phyloP scores from a whole-genome alignment of 2,329 filamentous ascomycete species.

The Claviceps lovelessii region DNA sequence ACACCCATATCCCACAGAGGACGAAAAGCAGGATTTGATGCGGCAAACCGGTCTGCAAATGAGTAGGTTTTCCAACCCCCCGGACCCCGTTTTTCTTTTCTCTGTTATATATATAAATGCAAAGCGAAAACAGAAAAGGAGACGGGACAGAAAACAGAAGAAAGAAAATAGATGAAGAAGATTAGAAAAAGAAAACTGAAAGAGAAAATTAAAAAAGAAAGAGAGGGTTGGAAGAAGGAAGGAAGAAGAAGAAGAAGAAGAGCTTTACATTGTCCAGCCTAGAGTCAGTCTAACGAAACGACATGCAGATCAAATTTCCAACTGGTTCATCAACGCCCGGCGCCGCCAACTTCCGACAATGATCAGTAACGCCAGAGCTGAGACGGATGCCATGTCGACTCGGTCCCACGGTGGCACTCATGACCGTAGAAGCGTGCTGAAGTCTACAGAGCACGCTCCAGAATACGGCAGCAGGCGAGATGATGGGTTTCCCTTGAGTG shows the following conservation, averaged over 20 bases:
- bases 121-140: too few relatives aligned
- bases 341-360: constrained; percentile 49
- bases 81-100: not conserved
- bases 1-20: constrained; percentile 77
- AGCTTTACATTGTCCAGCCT: not conserved
- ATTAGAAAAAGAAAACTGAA: too few relatives aligned
- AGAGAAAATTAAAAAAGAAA: too few relatives aligned
- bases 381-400: constrained; percentile 32
- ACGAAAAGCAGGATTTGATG: constrained; percentile 75
- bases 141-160: too few relatives aligned
- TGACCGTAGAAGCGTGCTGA: constrained; percentile 23
- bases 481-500: constrained; percentile 27
- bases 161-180: too few relatives aligned
- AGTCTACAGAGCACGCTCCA: constrained; percentile 21
- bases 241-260: too few relatives aligned
- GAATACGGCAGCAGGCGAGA: constrained; percentile 16
- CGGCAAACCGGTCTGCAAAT: constrained; percentile 62
- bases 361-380: constrained; percentile 40
- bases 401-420: constrained; percentile 8
- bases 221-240: too few relatives aligned
- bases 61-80: constrained; percentile 38
- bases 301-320: constrained; percentile 51
- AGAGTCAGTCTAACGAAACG: constrained; percentile 2
- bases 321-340: constrained; percentile 70
- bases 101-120: too few relatives aligned